Percentiles rank a stretch among this genome's conserved stretches.
Conservation (phyloP, 306 rosid species). For the Medicago ruthenica region DNA sequence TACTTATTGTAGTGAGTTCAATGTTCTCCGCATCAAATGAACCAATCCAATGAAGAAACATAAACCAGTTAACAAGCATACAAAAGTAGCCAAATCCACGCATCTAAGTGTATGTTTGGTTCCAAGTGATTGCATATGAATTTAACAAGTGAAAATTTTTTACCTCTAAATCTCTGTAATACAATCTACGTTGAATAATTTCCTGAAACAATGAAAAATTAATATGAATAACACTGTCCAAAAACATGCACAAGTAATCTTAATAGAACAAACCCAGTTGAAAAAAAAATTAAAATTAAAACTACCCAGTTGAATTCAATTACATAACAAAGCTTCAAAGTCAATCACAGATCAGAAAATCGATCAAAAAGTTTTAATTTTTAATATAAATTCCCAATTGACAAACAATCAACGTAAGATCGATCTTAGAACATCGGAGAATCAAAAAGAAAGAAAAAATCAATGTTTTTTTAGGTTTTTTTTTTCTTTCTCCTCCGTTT, state of each 20-base stretch:
- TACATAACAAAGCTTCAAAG: conserved; percentile 40
- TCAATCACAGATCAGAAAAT: conserved; percentile 56
- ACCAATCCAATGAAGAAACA: conserved; percentile 32
- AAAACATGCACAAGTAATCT: conserved; percentile 45
- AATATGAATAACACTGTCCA: conserved; percentile 41
- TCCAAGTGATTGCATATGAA: conserved; percentile 39
- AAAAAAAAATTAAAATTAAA: conserved; percentile 33
- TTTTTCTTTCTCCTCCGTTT: background rate
- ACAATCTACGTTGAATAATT: conserved; percentile 45
- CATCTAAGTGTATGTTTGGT: background rate
- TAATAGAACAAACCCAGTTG: conserved; percentile 49
- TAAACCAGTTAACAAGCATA: conserved; percentile 9
- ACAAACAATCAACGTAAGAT: conserved; percentile 55
- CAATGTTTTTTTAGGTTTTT: conserved; percentile 16
- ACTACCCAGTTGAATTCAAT: conserved; percentile 45
- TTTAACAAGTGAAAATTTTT: conserved; percentile 40
- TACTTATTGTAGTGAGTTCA: conserved; percentile 66
- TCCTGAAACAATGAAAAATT: conserved; percentile 35
- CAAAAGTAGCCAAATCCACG: background rate
- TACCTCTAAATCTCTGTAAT: conserved; percentile 53
- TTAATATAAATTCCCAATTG: conserved; percentile 29
- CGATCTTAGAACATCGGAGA: conserved; percentile 62
- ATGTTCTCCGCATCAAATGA: conserved; percentile 63
- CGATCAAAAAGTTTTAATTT: conserved; percentile 35
- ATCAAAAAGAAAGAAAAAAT: conserved; percentile 43